Evolutionary conservation across 257 asterid species (phyloP).

Genomic region (Scutellaria minor): DNA sequence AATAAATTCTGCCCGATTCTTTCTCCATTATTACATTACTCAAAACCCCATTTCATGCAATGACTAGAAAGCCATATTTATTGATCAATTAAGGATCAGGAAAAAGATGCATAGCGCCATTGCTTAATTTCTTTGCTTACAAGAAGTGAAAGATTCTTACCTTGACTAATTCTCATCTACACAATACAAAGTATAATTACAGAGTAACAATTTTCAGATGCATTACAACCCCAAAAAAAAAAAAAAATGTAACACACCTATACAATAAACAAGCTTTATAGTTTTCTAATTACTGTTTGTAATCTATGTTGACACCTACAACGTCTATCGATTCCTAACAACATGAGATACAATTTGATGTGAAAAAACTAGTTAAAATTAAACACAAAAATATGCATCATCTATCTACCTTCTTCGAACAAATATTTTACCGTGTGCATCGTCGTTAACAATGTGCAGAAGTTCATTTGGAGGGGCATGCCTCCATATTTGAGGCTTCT

Average conservation of each 20-base stretch:
- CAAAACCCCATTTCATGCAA: too few species aligned
- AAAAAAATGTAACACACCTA: not conserved
- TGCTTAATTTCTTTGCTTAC: too few species aligned
- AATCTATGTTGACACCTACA: not conserved
- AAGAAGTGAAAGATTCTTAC: not conserved
- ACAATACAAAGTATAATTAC: not conserved
- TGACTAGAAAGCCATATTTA: too few species aligned
- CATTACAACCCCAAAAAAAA: not conserved
- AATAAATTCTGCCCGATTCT: too few species aligned
- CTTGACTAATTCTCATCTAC: not conserved
- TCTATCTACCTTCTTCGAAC: slow-evolving; percentile 46
- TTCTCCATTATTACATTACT: too few species aligned
- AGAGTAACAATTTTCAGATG: not conserved
- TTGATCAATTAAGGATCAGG: too few species aligned
- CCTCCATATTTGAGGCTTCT: slow-evolving; percentile 67
- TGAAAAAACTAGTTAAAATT: not conserved
- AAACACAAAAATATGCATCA: too few species aligned
- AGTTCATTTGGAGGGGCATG: slow-evolving; percentile 55
- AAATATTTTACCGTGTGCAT: slow-evolving; percentile 62
- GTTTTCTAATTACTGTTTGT: not conserved
- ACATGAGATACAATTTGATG: not conserved
- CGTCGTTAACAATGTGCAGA: slow-evolving; percentile 55
- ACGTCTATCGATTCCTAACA: not conserved
- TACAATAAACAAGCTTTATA: not conserved
- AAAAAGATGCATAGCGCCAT: too few species aligned